phyloP scores from a whole-genome alignment of 768 basidiomycete species.

The Lactarius trivialis region DNA sequence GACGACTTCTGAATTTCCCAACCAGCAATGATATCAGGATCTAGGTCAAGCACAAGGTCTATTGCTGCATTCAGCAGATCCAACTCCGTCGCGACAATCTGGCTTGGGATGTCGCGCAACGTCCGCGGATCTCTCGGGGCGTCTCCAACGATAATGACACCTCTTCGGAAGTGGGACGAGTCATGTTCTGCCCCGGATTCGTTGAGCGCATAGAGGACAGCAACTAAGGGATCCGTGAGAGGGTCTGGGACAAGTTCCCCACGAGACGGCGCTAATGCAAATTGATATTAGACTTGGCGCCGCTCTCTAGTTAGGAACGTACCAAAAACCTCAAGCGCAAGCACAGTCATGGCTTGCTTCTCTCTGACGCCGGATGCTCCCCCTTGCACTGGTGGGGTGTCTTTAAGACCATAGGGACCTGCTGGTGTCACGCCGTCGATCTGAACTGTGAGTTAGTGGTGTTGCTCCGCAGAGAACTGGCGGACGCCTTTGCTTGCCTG shows the following conservation, averaged over 20 bases:
- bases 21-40: conserved; percentile 88
- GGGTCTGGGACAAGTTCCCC: conserved; percentile 59
- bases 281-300: neutral
- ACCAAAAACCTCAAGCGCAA: conserved; percentile 88
- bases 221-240: conserved; percentile 55
- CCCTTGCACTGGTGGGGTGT: conserved; percentile 40
- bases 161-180: conserved; percentile 33
- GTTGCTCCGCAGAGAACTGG: neutral
- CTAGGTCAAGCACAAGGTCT: conserved; percentile 66
- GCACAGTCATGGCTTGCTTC: conserved; percentile 66
- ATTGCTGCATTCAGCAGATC: conserved; percentile 73
- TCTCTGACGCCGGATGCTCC: conserved; percentile 39
- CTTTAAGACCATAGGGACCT: conserved; percentile 62
- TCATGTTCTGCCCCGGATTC: conserved; percentile 33
- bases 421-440: conserved; percentile 73
- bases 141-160: conserved; percentile 49
- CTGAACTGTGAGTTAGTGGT: conserved; percentile 30
- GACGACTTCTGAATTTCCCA: conserved; percentile 87
- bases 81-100: conserved; percentile 60
- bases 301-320: neutral
- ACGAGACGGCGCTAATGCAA: conserved; percentile 38
- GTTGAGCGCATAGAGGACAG: conserved; percentile 72
- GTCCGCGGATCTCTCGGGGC: conserved; percentile 35
- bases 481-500: conserved; percentile 38
- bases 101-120: conserved; percentile 40